phyloP scores from a whole-genome alignment of 176 grass and related monocot species.

The Paspalum vaginatum region DNA sequence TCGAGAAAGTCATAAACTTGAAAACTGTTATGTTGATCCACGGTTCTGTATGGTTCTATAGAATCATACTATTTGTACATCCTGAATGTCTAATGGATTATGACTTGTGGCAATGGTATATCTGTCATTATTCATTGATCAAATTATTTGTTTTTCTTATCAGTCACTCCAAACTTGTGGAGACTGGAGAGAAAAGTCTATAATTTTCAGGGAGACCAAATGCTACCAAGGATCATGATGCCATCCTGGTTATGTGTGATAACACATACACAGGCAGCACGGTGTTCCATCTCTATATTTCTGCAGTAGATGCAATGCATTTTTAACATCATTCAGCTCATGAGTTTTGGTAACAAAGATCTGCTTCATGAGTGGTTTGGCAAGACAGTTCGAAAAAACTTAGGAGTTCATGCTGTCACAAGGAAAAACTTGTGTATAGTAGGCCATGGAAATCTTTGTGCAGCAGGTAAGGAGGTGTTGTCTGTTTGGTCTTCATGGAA shows the following conservation, averaged over 20 bases:
- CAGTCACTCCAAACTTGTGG: neutral
- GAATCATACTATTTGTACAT: neutral
- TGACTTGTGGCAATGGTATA: neutral
- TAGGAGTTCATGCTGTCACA: conserved; percentile 1
- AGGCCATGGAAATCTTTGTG: neutral
- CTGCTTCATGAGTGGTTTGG: neutral
- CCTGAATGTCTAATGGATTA: neutral
- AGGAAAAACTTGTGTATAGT: neutral
- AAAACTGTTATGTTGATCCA: neutral
- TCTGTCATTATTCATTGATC: neutral
- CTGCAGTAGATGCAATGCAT: neutral
- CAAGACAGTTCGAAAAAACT: conserved; percentile 9
- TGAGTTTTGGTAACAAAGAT: neutral
- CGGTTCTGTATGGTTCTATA: neutral
- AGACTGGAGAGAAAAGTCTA: conserved; percentile 12
- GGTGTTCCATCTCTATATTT: neutral
- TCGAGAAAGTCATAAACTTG: neutral
- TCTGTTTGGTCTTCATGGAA: conserved; percentile 1
- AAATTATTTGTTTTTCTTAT: neutral
- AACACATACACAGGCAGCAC: neutral
- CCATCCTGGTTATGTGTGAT: conserved; percentile 1
- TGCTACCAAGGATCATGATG: conserved; percentile 15
- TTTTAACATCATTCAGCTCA: neutral
- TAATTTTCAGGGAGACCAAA: conserved; percentile 3
- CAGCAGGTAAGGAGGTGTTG: conserved; percentile 8